These are phyloP conservation scores for Hortiboletus campestris DNA, from an alignment of 768 basidiomycete species.

Conservation along the genomic window DNA sequence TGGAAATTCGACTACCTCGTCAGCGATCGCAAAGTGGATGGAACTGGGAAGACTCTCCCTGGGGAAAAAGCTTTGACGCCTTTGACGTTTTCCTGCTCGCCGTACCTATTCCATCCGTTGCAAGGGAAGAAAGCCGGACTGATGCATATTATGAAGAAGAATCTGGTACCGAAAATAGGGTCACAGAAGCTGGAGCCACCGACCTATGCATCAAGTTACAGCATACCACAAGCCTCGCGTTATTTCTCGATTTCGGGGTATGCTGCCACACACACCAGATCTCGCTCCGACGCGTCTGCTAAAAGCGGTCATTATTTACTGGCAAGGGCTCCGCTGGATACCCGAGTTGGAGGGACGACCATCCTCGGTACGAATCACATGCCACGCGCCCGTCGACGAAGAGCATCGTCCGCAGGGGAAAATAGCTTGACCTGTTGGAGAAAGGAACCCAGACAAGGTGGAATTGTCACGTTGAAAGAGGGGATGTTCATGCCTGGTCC, in stretches of 20 bases:
- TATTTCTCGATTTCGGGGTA: conserved; percentile 2
- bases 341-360: background rate
- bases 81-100: conserved; percentile 72
- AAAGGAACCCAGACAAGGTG: background rate
- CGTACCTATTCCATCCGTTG: conserved; percentile 52
- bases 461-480: background rate
- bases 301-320: conserved; percentile 13
- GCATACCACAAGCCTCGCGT: conserved; percentile 1
- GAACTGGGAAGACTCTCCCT: conserved; percentile 43
- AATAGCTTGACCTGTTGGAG: conserved; percentile 12
- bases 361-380: conserved; percentile 3
- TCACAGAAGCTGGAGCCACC: conserved; percentile 61
- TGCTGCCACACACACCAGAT: conserved; percentile 15
- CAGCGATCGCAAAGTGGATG: conserved; percentile 46
- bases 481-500: background rate
- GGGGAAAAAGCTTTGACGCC: conserved; percentile 77
- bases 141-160: conserved; percentile 46
- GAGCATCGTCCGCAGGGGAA: conserved; percentile 51
- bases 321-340: conserved; percentile 12
- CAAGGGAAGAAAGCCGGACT: conserved; percentile 68
- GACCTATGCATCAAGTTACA: conserved; percentile 6
- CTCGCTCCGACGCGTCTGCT: conserved; percentile 22
- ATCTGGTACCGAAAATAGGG: conserved; percentile 58
- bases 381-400: conserved; percentile 33
- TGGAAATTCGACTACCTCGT: no score